Conservation (phyloP, 140 eudicot species). For the Bidens hawaiensis region DNA sequence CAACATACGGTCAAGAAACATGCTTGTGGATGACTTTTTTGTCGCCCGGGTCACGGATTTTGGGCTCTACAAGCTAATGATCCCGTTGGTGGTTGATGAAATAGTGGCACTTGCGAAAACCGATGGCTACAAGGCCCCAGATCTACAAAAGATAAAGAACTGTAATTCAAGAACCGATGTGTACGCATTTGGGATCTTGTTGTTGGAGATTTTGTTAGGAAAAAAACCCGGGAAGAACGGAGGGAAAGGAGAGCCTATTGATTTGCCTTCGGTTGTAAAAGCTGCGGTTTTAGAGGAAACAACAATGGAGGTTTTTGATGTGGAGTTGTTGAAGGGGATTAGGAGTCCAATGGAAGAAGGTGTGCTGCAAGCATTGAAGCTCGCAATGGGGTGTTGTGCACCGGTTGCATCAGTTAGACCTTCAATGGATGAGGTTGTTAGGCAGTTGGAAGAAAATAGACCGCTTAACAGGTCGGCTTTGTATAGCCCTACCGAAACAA, state of each 20-base stretch:
- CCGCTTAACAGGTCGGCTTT: conserved; percentile 92
- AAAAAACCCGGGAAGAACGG: conserved; percentile 74
- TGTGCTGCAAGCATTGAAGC: conserved; percentile 81
- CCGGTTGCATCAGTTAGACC: conserved; percentile 95
- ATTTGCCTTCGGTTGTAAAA: conserved; percentile 81
- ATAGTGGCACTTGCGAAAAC: conserved; percentile 66
- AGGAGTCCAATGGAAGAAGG: conserved; percentile 98
- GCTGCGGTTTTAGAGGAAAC: conserved; percentile 91
- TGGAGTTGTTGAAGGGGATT: conserved; percentile 76
- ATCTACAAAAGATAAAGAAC: conserved; percentile 84
- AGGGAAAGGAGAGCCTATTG: conserved; percentile 51
- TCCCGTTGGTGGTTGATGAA: conserved; percentile 83
- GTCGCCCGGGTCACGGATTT: conserved; percentile 87
- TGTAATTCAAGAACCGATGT: conserved; percentile 82
- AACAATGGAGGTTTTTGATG: conserved; percentile 90
- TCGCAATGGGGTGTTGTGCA: conserved; percentile 99
- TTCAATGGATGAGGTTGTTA: conserved; percentile 87
- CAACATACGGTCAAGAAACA: conserved; percentile 70
- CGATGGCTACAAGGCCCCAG: conserved; percentile 94
- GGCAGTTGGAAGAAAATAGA: conserved; percentile 88
- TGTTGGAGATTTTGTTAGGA: conserved; percentile 80
- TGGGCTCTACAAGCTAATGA: conserved; percentile 85
- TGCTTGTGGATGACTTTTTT: conserved; percentile 81
- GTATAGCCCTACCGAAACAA: conserved; percentile 92
- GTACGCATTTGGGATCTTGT: conserved; percentile 78